Percentiles rank a stretch among this genome's conserved stretches.
These are phyloP conservation scores for Neurospora sp. DNA, from an alignment of 495 filamentous ascomycete genomes.

Conservation along the genomic window DNA sequence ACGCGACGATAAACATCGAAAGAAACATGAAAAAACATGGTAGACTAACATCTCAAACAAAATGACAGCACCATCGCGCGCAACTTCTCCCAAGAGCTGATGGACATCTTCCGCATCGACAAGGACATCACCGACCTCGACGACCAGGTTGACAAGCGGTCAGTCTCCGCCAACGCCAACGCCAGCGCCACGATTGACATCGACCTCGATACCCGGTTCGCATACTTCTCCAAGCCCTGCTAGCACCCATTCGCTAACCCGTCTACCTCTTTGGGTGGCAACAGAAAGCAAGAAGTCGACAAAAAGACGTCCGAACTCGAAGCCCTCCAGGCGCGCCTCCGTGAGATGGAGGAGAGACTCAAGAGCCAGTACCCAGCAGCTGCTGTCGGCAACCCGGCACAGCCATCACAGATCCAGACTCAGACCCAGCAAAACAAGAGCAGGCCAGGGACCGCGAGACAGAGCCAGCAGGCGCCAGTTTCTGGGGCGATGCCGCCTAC, in stretches of 20 bases:
- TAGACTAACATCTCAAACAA: constrained; percentile 6
- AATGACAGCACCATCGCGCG: constrained; percentile 67
- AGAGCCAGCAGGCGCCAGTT: constrained; percentile 30
- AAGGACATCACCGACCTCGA: constrained; percentile 68
- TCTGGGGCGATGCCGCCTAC: constrained; percentile 45
- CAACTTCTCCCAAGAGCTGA: constrained; percentile 75
- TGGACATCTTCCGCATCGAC: constrained; percentile 82
- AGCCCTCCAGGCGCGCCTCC: constrained; percentile 71
- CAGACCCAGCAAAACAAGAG: constrained; percentile 19
- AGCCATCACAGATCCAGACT: constrained; percentile 1
- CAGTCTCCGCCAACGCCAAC: constrained; percentile 25
- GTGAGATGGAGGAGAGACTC: constrained; percentile 74
- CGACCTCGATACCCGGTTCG: neutral
- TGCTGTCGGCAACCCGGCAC: constrained; percentile 3
- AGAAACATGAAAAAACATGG: neutral
- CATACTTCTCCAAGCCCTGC: neutral
- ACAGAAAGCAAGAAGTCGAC: constrained; percentile 60
- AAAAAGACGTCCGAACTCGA: constrained; percentile 73
- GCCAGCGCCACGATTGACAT: neutral
- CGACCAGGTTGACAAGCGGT: constrained; percentile 78
- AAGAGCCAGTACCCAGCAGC: constrained; percentile 30
- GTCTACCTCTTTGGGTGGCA: neutral
- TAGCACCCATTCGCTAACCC: constrained; percentile 6
- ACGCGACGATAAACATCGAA: neutral
- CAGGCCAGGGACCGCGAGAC: constrained; percentile 33